phyloP scores from a whole-genome alignment of 2,329 filamentous ascomycete genomes.

The Diplocarpon mali region DNA sequence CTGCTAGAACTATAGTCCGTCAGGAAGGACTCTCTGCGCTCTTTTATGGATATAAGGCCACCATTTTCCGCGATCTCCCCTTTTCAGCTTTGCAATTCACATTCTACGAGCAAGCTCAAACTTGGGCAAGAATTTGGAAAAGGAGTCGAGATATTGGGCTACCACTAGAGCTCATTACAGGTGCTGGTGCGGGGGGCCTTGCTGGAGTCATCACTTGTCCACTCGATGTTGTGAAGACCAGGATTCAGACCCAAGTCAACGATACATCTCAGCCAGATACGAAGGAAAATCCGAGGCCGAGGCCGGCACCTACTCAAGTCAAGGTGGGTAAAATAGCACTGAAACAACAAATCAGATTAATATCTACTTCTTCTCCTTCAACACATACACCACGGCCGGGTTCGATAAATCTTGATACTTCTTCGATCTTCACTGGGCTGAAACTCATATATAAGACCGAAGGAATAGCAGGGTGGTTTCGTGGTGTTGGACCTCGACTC shows the following conservation, averaged over 20 bases:
- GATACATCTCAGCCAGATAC: conserved; percentile 24
- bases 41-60: conserved; percentile 96
- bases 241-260: conserved; percentile 84
- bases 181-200: conserved; percentile 79
- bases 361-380: conserved; percentile 83
- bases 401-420: conserved; percentile 73
- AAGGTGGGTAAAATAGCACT: conserved; percentile 22
- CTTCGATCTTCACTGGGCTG: conserved; percentile 75
- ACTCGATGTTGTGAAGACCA: conserved; percentile 92
- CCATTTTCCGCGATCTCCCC: conserved; percentile 83
- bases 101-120: conserved; percentile 92
- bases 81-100: conserved; percentile 96
- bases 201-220: conserved; percentile 93
- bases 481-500: conserved; percentile 81
- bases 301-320: conserved; percentile 13
- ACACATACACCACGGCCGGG: conserved; percentile 73
- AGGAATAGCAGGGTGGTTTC: conserved; percentile 81
- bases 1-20: conserved; percentile 71
- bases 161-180: conserved; percentile 76
- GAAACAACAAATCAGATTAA: conserved; percentile 50
- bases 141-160: conserved; percentile 76
- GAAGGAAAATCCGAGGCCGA: conserved; percentile 18
- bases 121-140: conserved; percentile 67
- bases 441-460: conserved; percentile 83
- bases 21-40: conserved; percentile 75